Evolutionary conservation across 2,329 filamentous ascomycete species (phyloP), one percentile per base, ranked within the genome.

Genomic region (Diaporthe ampelina): DNA sequence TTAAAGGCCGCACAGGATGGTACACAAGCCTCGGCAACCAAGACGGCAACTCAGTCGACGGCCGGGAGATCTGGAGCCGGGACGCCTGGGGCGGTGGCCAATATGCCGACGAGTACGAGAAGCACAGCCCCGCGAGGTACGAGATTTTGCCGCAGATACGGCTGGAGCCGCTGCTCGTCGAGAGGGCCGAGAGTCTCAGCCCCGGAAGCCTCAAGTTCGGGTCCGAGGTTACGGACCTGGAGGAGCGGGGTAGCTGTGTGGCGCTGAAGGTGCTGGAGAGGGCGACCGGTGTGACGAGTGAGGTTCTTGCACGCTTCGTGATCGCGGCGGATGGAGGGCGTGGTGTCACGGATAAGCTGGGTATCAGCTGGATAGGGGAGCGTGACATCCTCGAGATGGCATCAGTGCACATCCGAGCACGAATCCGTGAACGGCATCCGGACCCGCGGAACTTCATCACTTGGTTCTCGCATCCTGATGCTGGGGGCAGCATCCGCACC

Each of bases 311-410:
- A 4, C 74, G 74, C 21, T 83, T 81, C 61, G 79, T 81, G 19
- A 77, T 84, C 43, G 80, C 69, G 9, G 80, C 81, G 4, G 82
- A 84, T 73, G 82, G 82, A 11, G 82, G 82, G 2, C 77, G 81
- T 4, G 76, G 71, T 21, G 56, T 83, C 40, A 79, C 80, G 1
- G 76, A 81, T 63, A 74, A 78, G 45, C 76, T 84, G 1, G 80
- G 79, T 1, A 78, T 84, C 17, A 58, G 70, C 3, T 80, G 79
- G 79, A 58, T 76, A 13, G 82, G 82, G 24, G 78, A 82, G 56
- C 76, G 74, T 2, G 77, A 83, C 67, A 78, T 83, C 40, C 65
- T 82, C 40, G 76, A 81, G 69, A 83, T 83, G 81, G 79, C 81
- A 8, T 80, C 79, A 1, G 80, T 79, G 8, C 81, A 83, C 76